Percentiles rank a stretch among this genome's conserved stretches.
Conservation (phyloP, 225 moss, liverwort and hornwort genomes). For the Straminergon stramineum region DNA sequence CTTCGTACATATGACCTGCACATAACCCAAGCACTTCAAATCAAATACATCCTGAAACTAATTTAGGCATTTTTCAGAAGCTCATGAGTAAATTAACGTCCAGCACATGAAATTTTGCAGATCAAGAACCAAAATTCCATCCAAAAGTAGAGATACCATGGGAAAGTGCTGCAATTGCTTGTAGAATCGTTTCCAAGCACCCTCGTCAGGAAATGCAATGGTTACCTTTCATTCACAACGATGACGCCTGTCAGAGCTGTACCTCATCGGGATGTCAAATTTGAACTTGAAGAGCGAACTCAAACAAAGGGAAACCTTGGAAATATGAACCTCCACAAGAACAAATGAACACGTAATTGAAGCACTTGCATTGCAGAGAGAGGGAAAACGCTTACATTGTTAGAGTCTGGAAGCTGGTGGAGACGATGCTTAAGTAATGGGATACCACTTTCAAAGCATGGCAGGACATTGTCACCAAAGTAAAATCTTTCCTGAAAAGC, state of each 20-base stretch:
- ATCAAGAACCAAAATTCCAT: not conserved
- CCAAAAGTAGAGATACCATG: conserved; percentile 29
- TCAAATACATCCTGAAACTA: not conserved
- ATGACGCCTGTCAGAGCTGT: not conserved
- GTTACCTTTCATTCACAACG: conserved; percentile 46
- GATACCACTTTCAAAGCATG: conserved; percentile 99
- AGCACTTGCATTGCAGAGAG: not conserved
- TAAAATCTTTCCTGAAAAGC: conserved; percentile 83
- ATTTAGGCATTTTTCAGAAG: not conserved
- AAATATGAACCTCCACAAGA: not conserved
- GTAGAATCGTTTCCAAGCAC: conserved; percentile 98
- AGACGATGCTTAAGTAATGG: conserved; percentile 96
- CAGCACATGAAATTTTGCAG: not conserved
- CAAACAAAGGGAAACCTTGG: not conserved
- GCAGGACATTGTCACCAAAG: conserved; percentile 95
- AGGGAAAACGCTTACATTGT: conserved; percentile 39
- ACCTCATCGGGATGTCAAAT: not conserved
- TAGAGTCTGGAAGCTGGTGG: conserved; percentile 94
- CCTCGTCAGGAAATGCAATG: conserved; percentile 98
- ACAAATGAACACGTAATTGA: not conserved
- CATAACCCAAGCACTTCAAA: not conserved
- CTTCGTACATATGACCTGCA: conserved; percentile 88
- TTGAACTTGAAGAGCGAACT: not conserved
- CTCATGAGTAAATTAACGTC: not conserved
- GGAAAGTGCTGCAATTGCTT: conserved; percentile 99